phyloP scores from a whole-genome alignment of 73 alveolate species.

The Symbiodinium natans region DNA sequence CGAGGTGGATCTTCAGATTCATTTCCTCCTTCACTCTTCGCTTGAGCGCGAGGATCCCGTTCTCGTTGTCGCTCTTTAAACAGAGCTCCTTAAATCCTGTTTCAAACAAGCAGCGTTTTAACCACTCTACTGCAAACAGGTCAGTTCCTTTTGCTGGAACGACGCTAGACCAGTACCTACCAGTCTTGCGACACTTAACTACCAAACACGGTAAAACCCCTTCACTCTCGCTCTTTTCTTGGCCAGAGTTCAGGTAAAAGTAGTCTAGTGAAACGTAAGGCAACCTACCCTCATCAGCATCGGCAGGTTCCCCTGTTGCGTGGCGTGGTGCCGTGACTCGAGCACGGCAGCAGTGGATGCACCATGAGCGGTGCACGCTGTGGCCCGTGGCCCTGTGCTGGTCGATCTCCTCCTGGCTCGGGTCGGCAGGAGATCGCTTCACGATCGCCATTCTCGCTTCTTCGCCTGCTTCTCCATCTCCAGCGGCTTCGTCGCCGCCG shows the following conservation, averaged over 20 bases:
- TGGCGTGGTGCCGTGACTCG: no score
- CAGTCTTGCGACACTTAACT: background rate
- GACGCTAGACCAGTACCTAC: background rate
- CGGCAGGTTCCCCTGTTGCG: no score
- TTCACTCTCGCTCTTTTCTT: background rate
- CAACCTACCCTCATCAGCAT: background rate
- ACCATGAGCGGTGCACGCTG: conserved; percentile 22
- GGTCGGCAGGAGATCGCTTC: background rate
- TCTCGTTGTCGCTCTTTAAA: conserved; percentile 3
- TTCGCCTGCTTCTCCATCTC: background rate
- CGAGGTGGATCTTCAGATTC: background rate
- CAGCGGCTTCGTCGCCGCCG: background rate
- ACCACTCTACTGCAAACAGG: background rate
- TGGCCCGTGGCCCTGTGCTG: conserved; percentile 35
- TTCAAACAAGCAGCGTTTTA: background rate
- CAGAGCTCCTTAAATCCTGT: background rate
- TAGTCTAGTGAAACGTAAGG: background rate
- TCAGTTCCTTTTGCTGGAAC: conserved; percentile 37
- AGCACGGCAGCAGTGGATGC: conserved; percentile 1
- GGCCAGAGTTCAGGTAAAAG: background rate
- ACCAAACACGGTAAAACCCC: background rate
- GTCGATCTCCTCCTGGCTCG: conserved; percentile 13
- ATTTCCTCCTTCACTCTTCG: background rate
- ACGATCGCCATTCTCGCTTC: background rate
- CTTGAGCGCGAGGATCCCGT: background rate